Base-by-base conservation (phyloP, 768 basidiomycete species). In the Amanita exitialis region DNA sequence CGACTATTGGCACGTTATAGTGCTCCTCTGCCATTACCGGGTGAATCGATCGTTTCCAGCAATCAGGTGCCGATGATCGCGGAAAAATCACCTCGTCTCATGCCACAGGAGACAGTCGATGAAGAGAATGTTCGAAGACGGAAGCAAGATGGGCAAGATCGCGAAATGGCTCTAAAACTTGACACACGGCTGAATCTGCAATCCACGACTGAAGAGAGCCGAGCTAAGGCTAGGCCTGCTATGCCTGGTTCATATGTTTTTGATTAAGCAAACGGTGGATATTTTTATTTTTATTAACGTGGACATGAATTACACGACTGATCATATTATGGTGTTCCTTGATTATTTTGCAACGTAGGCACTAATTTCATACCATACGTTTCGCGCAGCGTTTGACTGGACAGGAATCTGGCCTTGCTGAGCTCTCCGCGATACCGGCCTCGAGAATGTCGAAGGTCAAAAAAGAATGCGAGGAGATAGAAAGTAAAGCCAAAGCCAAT, bases 401-500 rank as follows among this genome's bases (percentile, higher is more conserved):
- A 45, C 10, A 47, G 54, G 23, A 75, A 53, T 10, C 62, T 58
- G 28, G 64, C 59, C 23, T 59, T 57, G 21, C 60, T 69, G 30
- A 77, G 68, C 57, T 79, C 68, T 37, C 78, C 77, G 53, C 68
- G 71, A 43, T 64, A 66, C 2, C 75, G 64, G 45, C 78, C 79
- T 57, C 76, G 80, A 3, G 79, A 72, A 62, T 76, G 71, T 44
- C 78, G 69, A n/a, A 87, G 71, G 62, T 90, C 88, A 61, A 76
- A 84, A 55, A 64, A 78, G 66, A 86, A 90, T 0, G 85, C 83
- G 52, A 86, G 68, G 36, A 88, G 66, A 63, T 85, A 90, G 56
- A 86, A 73, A 4, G 82, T 82, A 62, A 80, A 88, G 6, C 83
- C 78, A 49, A 89, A 81, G 3, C 76, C 74, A 44, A 90, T 85